Evolutionary conservation across 2,329 filamentous ascomycete genomes (phyloP).

Genomic region (Blastomyces emzantsi): DNA sequence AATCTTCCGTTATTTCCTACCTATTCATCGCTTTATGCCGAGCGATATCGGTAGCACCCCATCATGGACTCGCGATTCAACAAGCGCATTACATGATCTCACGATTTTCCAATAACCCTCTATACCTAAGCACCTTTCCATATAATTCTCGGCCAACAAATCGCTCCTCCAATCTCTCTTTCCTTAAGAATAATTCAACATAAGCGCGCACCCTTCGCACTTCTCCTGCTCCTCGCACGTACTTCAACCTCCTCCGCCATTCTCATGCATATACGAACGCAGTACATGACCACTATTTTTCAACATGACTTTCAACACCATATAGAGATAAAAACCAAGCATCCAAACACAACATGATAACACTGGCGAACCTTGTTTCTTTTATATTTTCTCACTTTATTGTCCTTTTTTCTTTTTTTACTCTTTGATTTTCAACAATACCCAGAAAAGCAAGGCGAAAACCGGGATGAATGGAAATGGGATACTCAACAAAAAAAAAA

Average conservation of each 20-base stretch:
- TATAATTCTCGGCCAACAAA: not conserved
- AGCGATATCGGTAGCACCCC: not conserved
- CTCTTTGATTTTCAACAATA: slow-evolving; percentile 29
- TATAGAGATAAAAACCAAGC: slow-evolving; percentile 12
- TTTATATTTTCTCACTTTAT: not conserved
- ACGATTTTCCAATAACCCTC: not conserved
- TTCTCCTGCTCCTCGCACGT: slow-evolving; percentile 18
- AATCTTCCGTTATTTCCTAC: not conserved
- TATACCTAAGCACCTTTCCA: not conserved
- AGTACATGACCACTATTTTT: slow-evolving; percentile 18
- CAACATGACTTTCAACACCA: slow-evolving; percentile 27
- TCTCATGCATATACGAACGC: not conserved
- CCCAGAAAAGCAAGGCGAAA: slow-evolving; percentile 2
- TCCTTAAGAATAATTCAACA: slow-evolving; percentile 7
- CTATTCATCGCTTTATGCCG: not conserved
- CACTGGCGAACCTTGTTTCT: not conserved
- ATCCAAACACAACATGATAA: slow-evolving; percentile 14
- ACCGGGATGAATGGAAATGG: not conserved
- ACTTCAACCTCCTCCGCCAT: slow-evolving; percentile 11
- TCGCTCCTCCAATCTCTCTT: not conserved
- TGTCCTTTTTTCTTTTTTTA: not conserved
- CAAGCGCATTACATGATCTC: not conserved
- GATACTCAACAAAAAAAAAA: not conserved
- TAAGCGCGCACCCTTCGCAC: not conserved
- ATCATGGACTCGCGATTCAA: slow-evolving; percentile 2